phyloP scores from a whole-genome alignment of 2,329 filamentous ascomycete species.

The Esteya vermicola region DNA sequence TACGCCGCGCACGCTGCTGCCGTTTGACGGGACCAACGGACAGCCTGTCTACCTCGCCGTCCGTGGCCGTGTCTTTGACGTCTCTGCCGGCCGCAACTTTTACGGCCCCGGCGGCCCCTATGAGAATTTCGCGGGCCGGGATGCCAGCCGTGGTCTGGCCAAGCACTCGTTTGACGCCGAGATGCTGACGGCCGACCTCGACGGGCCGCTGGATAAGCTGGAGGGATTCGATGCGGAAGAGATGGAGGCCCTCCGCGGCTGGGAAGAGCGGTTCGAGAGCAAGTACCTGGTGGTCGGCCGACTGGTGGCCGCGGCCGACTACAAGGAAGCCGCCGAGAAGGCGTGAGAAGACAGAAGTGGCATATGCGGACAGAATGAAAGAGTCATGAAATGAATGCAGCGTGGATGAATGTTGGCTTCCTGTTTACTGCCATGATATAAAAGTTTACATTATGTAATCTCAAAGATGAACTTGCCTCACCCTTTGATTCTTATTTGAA shows the following conservation, averaged over 20 bases:
- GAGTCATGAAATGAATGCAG: not conserved
- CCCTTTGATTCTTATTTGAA: too few species aligned
- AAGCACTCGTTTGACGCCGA: constrained; percentile 87
- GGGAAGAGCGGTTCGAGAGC: constrained; percentile 85
- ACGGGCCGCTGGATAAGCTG: constrained; percentile 67
- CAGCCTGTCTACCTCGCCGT: constrained; percentile 82
- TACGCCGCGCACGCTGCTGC: constrained; percentile 67
- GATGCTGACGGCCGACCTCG: constrained; percentile 84
- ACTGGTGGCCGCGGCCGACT: constrained; percentile 46
- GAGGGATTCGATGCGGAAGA: constrained; percentile 59
- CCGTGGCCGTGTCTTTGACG: constrained; percentile 82
- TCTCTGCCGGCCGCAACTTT: constrained; percentile 74
- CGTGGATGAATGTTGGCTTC: not conserved
- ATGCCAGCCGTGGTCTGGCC: constrained; percentile 78
- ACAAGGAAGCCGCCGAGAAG: constrained; percentile 9
- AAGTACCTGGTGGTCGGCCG: constrained; percentile 94
- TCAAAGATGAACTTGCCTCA: too few species aligned
- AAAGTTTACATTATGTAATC: too few species aligned
- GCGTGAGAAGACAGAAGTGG: not conserved
- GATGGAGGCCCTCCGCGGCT: constrained; percentile 70
- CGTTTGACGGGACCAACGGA: constrained; percentile 64
- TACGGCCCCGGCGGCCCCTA: constrained; percentile 95
- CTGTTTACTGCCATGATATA: too few species aligned
- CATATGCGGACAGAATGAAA: not conserved
- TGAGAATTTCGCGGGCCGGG: constrained; percentile 86